Evolutionary conservation across 1,139 yeast genomes (phyloP).

Genomic region (Pichia sp.): DNA sequence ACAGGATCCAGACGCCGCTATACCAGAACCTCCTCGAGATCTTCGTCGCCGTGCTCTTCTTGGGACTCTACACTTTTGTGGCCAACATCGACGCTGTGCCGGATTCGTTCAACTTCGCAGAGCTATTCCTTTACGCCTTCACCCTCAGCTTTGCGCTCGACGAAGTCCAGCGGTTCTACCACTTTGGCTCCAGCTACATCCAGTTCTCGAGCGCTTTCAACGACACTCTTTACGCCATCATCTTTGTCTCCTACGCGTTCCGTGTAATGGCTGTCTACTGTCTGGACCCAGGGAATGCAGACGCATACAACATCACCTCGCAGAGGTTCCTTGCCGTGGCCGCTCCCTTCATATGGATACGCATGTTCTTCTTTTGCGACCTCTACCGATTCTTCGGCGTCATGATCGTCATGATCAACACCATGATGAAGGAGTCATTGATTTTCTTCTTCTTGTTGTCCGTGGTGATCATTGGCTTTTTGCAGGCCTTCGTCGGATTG

Average conservation of each 20-base stretch:
- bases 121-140: conserved; percentile 56
- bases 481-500: conserved; percentile 82
- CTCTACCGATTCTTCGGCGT: conserved; percentile 83
- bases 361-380: conserved; percentile 71
- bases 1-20: conserved; percentile 75
- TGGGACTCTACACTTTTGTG: conserved; percentile 58
- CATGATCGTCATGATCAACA: conserved; percentile 78
- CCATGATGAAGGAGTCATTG: conserved; percentile 81
- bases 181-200: conserved; percentile 66
- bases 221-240: conserved; percentile 58
- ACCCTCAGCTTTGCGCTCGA: conserved; percentile 65
- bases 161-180: conserved; percentile 66
- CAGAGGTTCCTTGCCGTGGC: conserved; percentile 73
- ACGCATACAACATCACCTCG: conserved; percentile 52
- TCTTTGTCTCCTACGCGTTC: conserved; percentile 50
- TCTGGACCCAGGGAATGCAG: conserved; percentile 26
- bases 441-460: conserved; percentile 71
- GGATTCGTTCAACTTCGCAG: conserved; percentile 38
- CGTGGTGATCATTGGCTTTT: conserved; percentile 71
- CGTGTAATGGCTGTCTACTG: conserved; percentile 47
- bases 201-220: conserved; percentile 82
- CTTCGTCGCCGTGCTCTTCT: conserved; percentile 58
- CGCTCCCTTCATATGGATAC: conserved; percentile 84
- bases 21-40: conserved; percentile 77
- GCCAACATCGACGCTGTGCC: conserved; percentile 45